These are phyloP conservation scores for Euphrasia confusa DNA, from an alignment of 257 asterid species.

Conservation along the genomic window DNA sequence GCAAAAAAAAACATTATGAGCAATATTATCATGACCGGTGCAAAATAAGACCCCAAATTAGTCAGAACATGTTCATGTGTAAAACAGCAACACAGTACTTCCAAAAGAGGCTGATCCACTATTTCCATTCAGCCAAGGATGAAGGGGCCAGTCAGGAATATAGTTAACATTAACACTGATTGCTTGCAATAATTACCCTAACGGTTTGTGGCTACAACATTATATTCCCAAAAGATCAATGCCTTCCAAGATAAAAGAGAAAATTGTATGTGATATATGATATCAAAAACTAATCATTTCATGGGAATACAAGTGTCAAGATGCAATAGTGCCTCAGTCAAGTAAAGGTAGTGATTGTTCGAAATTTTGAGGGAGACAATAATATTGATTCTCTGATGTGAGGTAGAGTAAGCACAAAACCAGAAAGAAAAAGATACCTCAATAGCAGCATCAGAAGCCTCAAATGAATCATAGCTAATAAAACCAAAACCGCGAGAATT, in stretches of 20 bases:
- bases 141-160: neutral
- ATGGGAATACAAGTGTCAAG: neutral
- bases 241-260: no score
- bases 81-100: slow-evolving; percentile 2
- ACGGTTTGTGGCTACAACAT: neutral
- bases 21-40: neutral
- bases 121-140: slow-evolving; percentile 9
- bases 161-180: slow-evolving; percentile 2
- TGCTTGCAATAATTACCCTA: slow-evolving; percentile 9
- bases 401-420: slow-evolving; percentile 18
- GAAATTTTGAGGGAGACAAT: slow-evolving; percentile 3
- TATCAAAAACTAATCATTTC: slow-evolving; percentile 3
- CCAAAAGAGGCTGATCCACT: slow-evolving; percentile 7
- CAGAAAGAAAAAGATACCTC: slow-evolving; percentile 44
- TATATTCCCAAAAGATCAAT: no score
- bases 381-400: neutral
- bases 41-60: slow-evolving; percentile 14
- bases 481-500: slow-evolving; percentile 97
- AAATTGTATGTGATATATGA: neutral
- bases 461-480: slow-evolving; percentile 94
- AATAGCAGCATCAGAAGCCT: slow-evolving; percentile 97
- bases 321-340: neutral
- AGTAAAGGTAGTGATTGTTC: neutral
- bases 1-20: slow-evolving; percentile 3
- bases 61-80: slow-evolving; percentile 3